Evolutionary conservation across 176 grass and related monocot genomes (phyloP), one percentile per base, ranked within the genome.

Genomic region (Musa schizocarpa): DNA sequence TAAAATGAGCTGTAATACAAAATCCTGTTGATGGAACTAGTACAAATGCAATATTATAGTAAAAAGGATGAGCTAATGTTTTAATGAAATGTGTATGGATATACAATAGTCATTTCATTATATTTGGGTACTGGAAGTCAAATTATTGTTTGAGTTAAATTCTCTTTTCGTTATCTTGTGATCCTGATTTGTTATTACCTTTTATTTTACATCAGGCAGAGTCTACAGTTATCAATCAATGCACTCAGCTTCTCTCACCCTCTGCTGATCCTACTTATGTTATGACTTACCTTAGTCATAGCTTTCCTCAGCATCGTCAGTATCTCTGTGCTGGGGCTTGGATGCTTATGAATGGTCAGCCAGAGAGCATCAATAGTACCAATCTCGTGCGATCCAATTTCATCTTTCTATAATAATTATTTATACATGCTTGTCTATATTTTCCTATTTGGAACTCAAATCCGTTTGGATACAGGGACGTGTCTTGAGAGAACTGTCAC

Each of bases 291-390:
- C 85, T 91, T 63, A 84, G 72, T 73, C 88, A 93, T 68, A 98
- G 94, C 77, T 98, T 98, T 63, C 65, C 84, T 89, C 88, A 86
- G 62, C 94, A 98, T 75, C 86, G 94, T 63, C 86, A 93, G 27
- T 91, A 89, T 88, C 88, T 98, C 34, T 98, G 94, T 8, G 88
- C 94, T 64, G 94, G 94, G 85, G 90, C 94, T 78, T 98, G 94
- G 94, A 93, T 98, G 83, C 69, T 98, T 66, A 98, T 98, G 86
- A 93, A 88, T 78, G 90, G 88, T 25, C 88, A 87, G 82, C 82
- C 82, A 69, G 94, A 91, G 49, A 82, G 80, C 52, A 98, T 98
- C 76, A 98, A 93, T 76, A 93, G 86, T 80, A 78, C 81, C 76
- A 98, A 91, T 85, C 87, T 98, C 75, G 95, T 98, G 89, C 52